Base-by-base conservation (phyloP, 2,329 filamentous ascomycete genomes). In the Nemania sp. region DNA sequence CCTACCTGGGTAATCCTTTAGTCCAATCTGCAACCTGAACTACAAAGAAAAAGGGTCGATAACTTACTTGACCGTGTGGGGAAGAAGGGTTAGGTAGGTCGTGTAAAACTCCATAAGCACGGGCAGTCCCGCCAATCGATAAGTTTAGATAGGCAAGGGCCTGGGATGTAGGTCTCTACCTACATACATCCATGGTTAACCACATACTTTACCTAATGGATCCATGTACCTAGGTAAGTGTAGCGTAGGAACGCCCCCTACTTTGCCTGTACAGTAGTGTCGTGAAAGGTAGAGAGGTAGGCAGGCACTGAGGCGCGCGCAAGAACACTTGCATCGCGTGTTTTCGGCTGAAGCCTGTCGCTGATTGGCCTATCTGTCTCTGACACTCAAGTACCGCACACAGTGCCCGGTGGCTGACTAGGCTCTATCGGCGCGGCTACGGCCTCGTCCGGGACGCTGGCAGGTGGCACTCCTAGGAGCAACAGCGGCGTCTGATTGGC, bases 381-480 rank as follows among this genome's bases (percentile, higher is more conserved):
- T 20, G 21, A n/a, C 50, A 20, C n/a, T 5, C 50, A 62, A 59
- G 60, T 60, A 60, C 54, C 54, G 45, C 50, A 46, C 48, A 63
- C 60, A 63, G 60, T 63, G 60, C 42, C 60, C 57, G 60, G 37
- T 20, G 6, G 43, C 12, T 56, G 56, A 43, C 49, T 17, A 48
- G 47, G 46, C 43, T 52, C 45, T 29, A 39, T 51, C 50, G 32
- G 58, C 57, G 56, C 60, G 60, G 60, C 60, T 63, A 49, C 53
- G 62, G 59, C 56, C 54, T 57, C 43, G 59, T 52, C 46, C 53
- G 51, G 61, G 57, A 50, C 49, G 61, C 49, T 63, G 61, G 61
- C 61, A 63, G 61, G 49, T 63, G 61, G 61, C 61, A 60, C 45
- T 2, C 39, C 7, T 46, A 34, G 46, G 25, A 47, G 12, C 40